Conservation (phyloP, 108 stramenopile species). For the Thalassiosira profunda region DNA sequence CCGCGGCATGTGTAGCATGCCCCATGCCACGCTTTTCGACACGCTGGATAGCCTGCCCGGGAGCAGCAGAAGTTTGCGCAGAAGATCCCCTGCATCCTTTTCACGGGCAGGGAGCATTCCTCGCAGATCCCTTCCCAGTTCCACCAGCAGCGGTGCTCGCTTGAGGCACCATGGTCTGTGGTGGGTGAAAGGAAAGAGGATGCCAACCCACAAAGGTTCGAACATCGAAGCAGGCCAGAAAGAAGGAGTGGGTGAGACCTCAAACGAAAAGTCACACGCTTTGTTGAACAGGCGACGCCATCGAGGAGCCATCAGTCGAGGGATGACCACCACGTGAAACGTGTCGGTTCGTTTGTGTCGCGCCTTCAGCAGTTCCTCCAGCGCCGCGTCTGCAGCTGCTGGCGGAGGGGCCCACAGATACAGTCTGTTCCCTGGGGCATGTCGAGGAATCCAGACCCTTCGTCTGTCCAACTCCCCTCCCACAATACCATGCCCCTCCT, state of each 20-base stretch:
- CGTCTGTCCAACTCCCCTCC: background rate
- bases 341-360: slow-evolving; percentile 29
- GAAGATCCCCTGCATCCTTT: slow-evolving; percentile 23
- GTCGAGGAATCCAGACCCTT: slow-evolving; percentile 21
- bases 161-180: slow-evolving; percentile 33
- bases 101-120: slow-evolving; percentile 16
- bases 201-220: slow-evolving; percentile 34
- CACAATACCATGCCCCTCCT: slow-evolving; percentile 2
- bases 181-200: slow-evolving; percentile 30
- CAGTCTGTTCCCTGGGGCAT: background rate
- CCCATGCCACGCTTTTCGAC: slow-evolving; percentile 23
- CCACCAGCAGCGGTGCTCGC: slow-evolving; percentile 16
- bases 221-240: slow-evolving; percentile 29
- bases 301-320: slow-evolving; percentile 4
- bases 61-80: slow-evolving; percentile 31
- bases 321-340: slow-evolving; percentile 3
- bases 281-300: slow-evolving; percentile 13
- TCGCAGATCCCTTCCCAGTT: slow-evolving; percentile 13
- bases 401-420: slow-evolving; percentile 48
- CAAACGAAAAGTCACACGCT: slow-evolving; percentile 3
- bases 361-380: slow-evolving; percentile 33
- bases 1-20: slow-evolving; percentile 32
- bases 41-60: slow-evolving; percentile 7
- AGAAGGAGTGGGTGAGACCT: background rate
- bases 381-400: slow-evolving; percentile 23